A percentile compares a stretch with the other conserved stretches of the same genome.
These are phyloP conservation scores for Cyberlindnera petersonii DNA, from an alignment of 805 yeast genomes.

Conservation along the genomic window DNA sequence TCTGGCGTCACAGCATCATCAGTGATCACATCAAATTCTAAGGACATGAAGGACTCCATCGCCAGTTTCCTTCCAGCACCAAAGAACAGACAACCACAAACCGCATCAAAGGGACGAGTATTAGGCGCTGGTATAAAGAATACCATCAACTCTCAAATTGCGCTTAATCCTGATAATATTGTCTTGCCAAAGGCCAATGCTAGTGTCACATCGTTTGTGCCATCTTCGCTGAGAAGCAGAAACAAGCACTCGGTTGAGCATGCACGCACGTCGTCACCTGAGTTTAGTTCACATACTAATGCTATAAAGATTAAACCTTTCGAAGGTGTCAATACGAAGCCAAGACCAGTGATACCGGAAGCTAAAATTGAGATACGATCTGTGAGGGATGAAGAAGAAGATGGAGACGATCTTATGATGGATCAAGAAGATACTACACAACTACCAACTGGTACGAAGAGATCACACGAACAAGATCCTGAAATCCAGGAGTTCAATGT, in stretches of 20 bases:
- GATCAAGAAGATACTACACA: not conserved
- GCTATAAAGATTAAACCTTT: not conserved
- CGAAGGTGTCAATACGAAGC: slow-evolving; percentile 2
- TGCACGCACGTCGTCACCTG: no score
- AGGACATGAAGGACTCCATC: slow-evolving; percentile 13
- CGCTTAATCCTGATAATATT: slow-evolving; percentile 20
- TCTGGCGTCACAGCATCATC: not conserved
- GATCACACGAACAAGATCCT: slow-evolving; percentile 5
- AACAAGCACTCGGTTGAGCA: no score
- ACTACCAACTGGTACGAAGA: not conserved
- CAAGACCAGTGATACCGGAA: not conserved
- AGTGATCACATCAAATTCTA: not conserved
- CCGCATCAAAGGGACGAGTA: slow-evolving; percentile 9
- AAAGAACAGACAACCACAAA: slow-evolving; percentile 13
- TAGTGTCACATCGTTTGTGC: slow-evolving; percentile 22
- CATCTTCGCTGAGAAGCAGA: slow-evolving; percentile 21
- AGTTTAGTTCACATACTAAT: not conserved
- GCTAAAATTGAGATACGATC: slow-evolving; percentile 3
- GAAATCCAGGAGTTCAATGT: slow-evolving; percentile 24
- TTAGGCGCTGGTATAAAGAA: slow-evolving; percentile 20
- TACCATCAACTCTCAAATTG: slow-evolving; percentile 13
- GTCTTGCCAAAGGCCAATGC: slow-evolving; percentile 14
- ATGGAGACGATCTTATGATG: slow-evolving; percentile 1
- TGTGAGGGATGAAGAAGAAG: slow-evolving; percentile 1
- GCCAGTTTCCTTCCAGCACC: slow-evolving; percentile 26